Conservation (phyloP, 257 asterid genomes). For the Anisodus tanguticus region DNA sequence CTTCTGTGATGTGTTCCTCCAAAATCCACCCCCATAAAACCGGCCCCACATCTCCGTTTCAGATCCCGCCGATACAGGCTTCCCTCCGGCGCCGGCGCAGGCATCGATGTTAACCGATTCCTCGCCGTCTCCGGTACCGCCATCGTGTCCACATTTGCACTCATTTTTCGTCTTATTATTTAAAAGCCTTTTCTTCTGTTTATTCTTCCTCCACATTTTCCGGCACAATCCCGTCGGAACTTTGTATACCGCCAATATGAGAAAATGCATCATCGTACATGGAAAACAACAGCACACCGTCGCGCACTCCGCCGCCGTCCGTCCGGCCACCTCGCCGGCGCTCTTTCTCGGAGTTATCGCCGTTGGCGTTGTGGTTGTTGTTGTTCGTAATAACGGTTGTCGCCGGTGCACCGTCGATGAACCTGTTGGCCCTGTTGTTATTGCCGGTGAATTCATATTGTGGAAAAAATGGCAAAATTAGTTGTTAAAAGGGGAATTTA, state of each 20-base stretch:
- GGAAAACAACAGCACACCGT: constrained; percentile 90
- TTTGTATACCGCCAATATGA: constrained; percentile 66
- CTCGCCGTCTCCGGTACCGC: not conserved
- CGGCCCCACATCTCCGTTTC: constrained; percentile 78
- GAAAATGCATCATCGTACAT: constrained; percentile 54
- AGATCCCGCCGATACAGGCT: constrained; percentile 21
- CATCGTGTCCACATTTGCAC: not conserved
- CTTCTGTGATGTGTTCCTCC: constrained; percentile 73
- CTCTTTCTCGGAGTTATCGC: constrained; percentile 24
- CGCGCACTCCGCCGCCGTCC: constrained; percentile 83
- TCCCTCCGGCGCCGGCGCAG: constrained; percentile 37
- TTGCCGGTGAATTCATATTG: not conserved
- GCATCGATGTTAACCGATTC: constrained; percentile 11
- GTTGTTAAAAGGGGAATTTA: not conserved
- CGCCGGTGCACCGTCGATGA: constrained; percentile 31
- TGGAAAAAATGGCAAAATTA: not conserved
- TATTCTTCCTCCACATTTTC: constrained; percentile 52
- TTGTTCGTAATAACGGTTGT: constrained; percentile 35
- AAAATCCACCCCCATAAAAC: constrained; percentile 75
- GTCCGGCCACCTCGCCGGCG: constrained; percentile 73
- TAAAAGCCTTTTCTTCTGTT: constrained; percentile 45
- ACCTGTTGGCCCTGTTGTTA: not conserved
- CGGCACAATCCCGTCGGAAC: constrained; percentile 75
- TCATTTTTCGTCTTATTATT: constrained; percentile 30
- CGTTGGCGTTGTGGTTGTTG: not conserved